These are phyloP conservation scores for Eucalyptus camaldulensis DNA, from an alignment of 345 rosid genomes.

Conservation along the genomic window DNA sequence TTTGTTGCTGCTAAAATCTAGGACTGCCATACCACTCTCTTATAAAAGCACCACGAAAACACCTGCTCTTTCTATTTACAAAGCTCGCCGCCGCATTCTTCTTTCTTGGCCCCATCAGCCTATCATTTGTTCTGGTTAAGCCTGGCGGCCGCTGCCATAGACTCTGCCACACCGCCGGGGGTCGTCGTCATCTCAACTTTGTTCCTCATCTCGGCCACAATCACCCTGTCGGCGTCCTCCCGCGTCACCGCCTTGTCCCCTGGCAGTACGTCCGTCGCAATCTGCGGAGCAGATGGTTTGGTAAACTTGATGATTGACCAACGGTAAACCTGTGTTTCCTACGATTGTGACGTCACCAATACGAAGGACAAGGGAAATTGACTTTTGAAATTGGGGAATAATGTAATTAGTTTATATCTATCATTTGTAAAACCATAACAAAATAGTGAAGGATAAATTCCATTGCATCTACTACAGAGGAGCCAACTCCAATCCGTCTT, in stretches of 20 bases:
- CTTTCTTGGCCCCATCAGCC: neutral
- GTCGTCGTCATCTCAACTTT: constrained; percentile 18
- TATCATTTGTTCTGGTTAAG: constrained; percentile 13
- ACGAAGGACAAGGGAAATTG: neutral
- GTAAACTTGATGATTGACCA: neutral
- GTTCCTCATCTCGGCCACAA: constrained; percentile 31
- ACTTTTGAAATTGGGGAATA: neutral
- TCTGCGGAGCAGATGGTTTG: constrained; percentile 3
- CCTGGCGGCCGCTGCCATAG: constrained; percentile 39
- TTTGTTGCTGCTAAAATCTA: neutral
- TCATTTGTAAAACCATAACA: neutral
- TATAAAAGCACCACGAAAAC: neutral
- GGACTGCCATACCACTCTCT: neutral
- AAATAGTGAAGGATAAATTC: neutral
- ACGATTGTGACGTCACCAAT: too few species aligned
- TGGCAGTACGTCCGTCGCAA: constrained; percentile 19
- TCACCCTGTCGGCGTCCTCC: constrained; percentile 42
- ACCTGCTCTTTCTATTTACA: neutral
- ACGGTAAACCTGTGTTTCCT: too few species aligned
- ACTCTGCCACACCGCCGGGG: constrained; percentile 44
- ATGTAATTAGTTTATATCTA: neutral
- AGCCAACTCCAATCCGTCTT: neutral
- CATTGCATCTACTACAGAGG: neutral
- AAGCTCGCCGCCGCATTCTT: neutral
- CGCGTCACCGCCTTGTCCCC: constrained; percentile 32